These are phyloP conservation scores for Gossypium turneri DNA, from an alignment of 345 rosid species.

Conservation along the genomic window DNA sequence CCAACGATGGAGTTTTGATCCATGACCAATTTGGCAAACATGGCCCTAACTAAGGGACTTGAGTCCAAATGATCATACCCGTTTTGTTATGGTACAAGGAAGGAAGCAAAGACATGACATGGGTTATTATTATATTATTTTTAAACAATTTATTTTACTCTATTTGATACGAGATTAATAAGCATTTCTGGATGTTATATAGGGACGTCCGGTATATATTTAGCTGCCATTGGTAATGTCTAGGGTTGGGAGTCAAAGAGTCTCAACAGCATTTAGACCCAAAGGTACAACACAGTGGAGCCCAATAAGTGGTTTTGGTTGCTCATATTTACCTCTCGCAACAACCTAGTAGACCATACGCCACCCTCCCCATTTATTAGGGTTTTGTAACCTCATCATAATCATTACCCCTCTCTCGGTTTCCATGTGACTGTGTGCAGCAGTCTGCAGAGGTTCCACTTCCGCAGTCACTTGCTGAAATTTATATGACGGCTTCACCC, in stretches of 20 bases:
- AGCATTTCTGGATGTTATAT: no score
- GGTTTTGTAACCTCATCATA: not conserved
- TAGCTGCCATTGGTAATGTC: not conserved
- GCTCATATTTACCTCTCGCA: not conserved
- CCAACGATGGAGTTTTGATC: no score
- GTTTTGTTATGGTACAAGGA: no score
- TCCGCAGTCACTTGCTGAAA: not conserved
- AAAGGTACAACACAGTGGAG: not conserved
- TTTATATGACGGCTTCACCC: not conserved
- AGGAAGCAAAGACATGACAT: no score
- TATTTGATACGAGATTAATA: no score
- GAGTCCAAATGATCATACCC: no score
- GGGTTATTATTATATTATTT: no score
- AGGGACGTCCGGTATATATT: no score
- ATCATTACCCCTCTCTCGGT: not conserved
- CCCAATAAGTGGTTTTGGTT: not conserved
- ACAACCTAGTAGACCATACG: not conserved
- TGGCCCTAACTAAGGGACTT: no score
- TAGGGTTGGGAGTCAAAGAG: not conserved
- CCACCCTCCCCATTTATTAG: constrained; percentile 5
- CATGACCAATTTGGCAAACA: no score
- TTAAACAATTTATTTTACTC: no score
- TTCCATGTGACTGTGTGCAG: constrained; percentile 4
- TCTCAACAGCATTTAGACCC: not conserved
- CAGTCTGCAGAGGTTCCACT: not conserved